phyloP scores from a whole-genome alignment of 768 basidiomycete genomes.

The Tricholoma furcatifolium region DNA sequence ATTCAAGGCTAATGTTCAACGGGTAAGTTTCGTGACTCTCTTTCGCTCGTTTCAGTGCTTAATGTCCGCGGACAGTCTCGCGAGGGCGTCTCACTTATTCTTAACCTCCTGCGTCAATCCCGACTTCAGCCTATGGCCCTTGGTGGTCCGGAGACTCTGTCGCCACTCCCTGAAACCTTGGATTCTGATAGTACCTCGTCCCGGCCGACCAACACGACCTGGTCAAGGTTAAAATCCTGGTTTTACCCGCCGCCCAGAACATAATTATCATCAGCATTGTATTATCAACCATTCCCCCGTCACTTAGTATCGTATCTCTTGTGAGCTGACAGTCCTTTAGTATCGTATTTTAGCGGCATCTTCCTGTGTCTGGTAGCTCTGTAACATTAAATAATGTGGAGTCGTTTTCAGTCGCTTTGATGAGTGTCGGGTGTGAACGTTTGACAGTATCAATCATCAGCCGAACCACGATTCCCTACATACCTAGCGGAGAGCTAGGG shows the following conservation, averaged over 20 bases:
- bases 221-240: conserved; percentile 45
- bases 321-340: conserved; percentile 1
- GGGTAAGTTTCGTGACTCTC: conserved; percentile 44
- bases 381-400: conserved; percentile 5
- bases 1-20: conserved; percentile 87
- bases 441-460: neutral
- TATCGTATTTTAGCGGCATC: conserved; percentile 3
- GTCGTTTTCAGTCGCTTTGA: neutral
- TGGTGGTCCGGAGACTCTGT: conserved; percentile 28
- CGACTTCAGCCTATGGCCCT: conserved; percentile 60
- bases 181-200: conserved; percentile 9
- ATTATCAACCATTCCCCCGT: conserved; percentile 6
- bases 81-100: conserved; percentile 82
- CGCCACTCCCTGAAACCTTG: conserved; percentile 13
- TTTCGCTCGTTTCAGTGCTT: neutral
- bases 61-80: conserved; percentile 55
- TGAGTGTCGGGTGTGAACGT: conserved; percentile 9
- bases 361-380: neutral
- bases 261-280: conserved; percentile 11
- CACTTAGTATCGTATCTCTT: conserved; percentile 8
- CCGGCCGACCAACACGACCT: conserved; percentile 21
- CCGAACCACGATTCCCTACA: neutral
- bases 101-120: conserved; percentile 77
- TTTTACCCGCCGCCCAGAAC: conserved; percentile 29
- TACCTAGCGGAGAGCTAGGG: neutral